Evolutionary conservation across 345 rosid genomes (phyloP), one percentile per base, ranked within the genome.

Genomic region (Lagerstroemia speciosa): DNA sequence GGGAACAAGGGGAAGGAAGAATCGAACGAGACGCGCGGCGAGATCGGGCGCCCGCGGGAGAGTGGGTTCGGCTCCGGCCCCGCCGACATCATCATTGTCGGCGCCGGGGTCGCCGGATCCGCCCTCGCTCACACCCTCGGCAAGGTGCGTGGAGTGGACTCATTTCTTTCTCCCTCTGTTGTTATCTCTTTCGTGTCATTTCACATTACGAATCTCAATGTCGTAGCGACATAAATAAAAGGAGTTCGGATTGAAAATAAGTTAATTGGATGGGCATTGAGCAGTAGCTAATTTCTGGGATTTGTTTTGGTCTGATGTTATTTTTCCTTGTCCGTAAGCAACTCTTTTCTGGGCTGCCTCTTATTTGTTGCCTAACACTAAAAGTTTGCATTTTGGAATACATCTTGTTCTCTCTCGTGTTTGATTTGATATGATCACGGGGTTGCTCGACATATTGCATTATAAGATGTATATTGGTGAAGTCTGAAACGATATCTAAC

Each of bases 61-160:
- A 38, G 71, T 41, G 46, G 46, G 15, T 14, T 41, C 45, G 58
- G 64, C 55, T 29, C 55, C 58, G 55, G 69, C 65, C 8, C 65
- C 0, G 62, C 69, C 0, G 96, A 89, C 77, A 79, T 86, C 36
- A 85, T 91, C 75, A 77, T 91, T 46, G 90, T 89, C 11, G 95
- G 97, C 7, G 97, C 95, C 16, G 93, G 97, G 16, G 97, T 91
- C 22, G 95, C 95, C 15, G 97, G 97, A 19, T 80, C 95, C 1
- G 93, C 97, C 50, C 87, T 87, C 15, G 93, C 97, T 74, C 70
- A 82, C 68, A 84, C 97, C 6, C 93, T 91, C 65, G 97, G 91
- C 58, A 88, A 85, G 85, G 97, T 84, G 14, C 32, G 53, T 9
- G 30, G 61, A 67, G 37, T 29, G 34, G 53, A 24, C 27, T 38